phyloP scores from a whole-genome alignment of 768 basidiomycete genomes.

The Collybia sordida region DNA sequence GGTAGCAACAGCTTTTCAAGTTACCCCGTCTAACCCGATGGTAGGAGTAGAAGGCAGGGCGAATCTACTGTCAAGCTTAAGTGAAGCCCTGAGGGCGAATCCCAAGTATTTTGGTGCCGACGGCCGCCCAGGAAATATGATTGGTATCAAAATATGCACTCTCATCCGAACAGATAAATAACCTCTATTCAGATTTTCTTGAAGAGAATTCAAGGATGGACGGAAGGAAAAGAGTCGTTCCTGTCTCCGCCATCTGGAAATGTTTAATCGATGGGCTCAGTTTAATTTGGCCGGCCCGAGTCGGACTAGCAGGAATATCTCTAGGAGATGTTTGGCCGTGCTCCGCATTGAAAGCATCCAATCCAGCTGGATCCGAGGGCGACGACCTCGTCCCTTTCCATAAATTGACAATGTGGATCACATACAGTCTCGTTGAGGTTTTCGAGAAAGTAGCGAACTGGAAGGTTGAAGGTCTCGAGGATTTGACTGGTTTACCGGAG shows the following conservation, averaged over 20 bases:
- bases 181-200: conserved; percentile 57
- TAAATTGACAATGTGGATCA: conserved; percentile 93
- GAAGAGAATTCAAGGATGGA: conserved; percentile 49
- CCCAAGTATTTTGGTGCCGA: conserved; percentile 71
- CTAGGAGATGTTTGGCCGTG: conserved; percentile 97
- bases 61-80: conserved; percentile 70
- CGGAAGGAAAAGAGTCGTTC: conserved; percentile 46
- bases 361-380: conserved; percentile 37
- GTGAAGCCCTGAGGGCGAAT: conserved; percentile 63
- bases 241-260: conserved; percentile 78
- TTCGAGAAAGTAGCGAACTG: conserved; percentile 77
- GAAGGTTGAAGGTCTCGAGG: conserved; percentile 78
- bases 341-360: conserved; percentile 36
- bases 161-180: neutral
- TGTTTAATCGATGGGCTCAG: conserved; percentile 80
- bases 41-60: conserved; percentile 88
- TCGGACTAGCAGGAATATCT: conserved; percentile 60
- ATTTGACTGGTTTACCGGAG: conserved; percentile 92
- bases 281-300: conserved; percentile 87
- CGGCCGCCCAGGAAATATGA: conserved; percentile 78
- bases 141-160: conserved; percentile 48
- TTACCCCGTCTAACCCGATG: conserved; percentile 76
- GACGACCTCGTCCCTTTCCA: conserved; percentile 90
- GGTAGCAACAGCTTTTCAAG: conserved; percentile 77
- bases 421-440: conserved; percentile 85